These are phyloP conservation scores for Sphagnum fallax DNA, from an alignment of 228 moss, liverwort and hornwort genomes.

Conservation along the genomic window DNA sequence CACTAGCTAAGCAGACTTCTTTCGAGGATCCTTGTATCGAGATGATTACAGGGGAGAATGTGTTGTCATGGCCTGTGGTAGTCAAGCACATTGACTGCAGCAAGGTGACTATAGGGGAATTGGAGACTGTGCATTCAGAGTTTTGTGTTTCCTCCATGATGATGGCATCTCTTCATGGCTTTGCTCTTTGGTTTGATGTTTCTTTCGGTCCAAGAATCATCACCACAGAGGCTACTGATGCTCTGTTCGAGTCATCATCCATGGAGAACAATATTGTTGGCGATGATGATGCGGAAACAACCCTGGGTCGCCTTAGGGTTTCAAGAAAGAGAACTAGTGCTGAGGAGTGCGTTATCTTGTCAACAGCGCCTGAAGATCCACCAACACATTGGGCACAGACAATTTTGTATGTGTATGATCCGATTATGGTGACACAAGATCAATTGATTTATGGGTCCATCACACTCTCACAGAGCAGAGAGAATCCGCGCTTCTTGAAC, in stretches of 20 bases:
- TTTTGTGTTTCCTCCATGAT: conserved; percentile 86
- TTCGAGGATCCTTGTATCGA: conserved; percentile 99
- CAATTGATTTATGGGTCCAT: conserved; percentile 85
- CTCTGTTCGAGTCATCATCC: conserved; percentile 33
- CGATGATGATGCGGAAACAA: conserved; percentile 14
- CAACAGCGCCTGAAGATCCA: conserved; percentile 87
- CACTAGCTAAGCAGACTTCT: conserved; percentile 93
- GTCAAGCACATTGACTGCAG: conserved; percentile 89
- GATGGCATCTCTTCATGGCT: conserved; percentile 85
- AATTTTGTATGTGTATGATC: conserved; percentile 88
- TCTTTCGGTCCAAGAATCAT: conserved; percentile 36
- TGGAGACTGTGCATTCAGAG: conserved; percentile 73
- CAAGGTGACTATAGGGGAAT: conserved; percentile 63
- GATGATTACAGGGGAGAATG: conserved; percentile 79
- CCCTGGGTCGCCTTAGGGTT: too few relatives aligned
- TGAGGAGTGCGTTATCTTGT: conserved; percentile 50
- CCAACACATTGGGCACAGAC: conserved; percentile 99
- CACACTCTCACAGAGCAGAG: conserved; percentile 77
- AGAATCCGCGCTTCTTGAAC: conserved; percentile 87
- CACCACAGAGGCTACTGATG: conserved; percentile 20
- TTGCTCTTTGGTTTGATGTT: conserved; percentile 96
- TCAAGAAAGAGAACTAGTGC: conserved; percentile 21
- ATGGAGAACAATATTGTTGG: conserved; percentile 41
- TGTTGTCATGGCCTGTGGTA: conserved; percentile 89
- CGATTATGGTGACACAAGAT: conserved; percentile 89